Base-by-base conservation (phyloP, 2,329 filamentous ascomycete species). In the Trichoderma harzianum region DNA sequence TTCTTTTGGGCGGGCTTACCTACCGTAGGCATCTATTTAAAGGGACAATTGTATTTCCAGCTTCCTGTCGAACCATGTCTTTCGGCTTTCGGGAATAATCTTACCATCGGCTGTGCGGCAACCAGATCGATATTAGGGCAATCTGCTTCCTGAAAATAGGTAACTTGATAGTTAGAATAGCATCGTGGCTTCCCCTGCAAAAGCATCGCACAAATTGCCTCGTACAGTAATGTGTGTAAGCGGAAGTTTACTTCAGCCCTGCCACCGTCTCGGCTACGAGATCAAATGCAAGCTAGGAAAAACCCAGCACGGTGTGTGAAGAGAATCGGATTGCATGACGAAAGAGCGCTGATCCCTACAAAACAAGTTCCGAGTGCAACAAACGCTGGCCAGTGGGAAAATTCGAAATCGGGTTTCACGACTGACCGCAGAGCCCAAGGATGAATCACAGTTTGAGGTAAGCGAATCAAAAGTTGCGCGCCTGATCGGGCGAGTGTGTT, bases 391-490 rank as follows among this genome's bases (percentile, higher is more conserved):
- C 39, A 32, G n/a, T 26, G 26, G 6, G 28, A 21, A 28, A 32
- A 24, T 53, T 24, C 39, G 2, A 24, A 53, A 1, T 24, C 39
- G 4, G n/a, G 11, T 47, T 30, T 39, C 26, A 28, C 61, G 30
- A 21, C 36, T 32, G n/a, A 28, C 26, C 36, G 36, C 61, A 12
- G 47, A 2, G 5, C 47, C n/a, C 5, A 53, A 24, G 21, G 47
- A 53, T 53, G n/a, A 53, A 53, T 53, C 47, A 53, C 47, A 53
- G 18, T 0, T 12, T 47, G 28, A 1, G 1, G 12, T 51, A 51
- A 64, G 61, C 61, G 61, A 64, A 64, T 63, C 30, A 43, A 43
- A 28, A 28, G 16, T 21, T 24, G 47, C 47, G 47, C 21, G 47
- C 24, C 24, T 21, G 11, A 24, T 53, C 47, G 21, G 47, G n/a